Evolutionary conservation across 495 filamentous ascomycete genomes (phyloP).

Genomic region (Penicillium parvum): DNA sequence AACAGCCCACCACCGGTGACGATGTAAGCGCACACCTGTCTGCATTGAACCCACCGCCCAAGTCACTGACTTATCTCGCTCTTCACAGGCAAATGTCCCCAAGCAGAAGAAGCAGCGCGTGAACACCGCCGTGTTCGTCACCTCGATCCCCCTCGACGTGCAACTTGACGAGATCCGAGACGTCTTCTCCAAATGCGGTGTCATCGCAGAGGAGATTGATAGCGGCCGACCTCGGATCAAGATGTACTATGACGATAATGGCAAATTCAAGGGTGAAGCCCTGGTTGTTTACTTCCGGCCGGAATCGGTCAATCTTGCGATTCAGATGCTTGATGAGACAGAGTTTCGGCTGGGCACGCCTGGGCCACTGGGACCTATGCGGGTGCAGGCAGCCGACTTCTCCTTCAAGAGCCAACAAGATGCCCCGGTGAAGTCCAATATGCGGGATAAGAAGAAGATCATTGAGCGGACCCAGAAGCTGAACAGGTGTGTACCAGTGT

Average conservation of each 20-base stretch:
- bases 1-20: slow-evolving; percentile 46
- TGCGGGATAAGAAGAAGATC: slow-evolving; percentile 73
- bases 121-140: slow-evolving; percentile 90
- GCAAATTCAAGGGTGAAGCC: slow-evolving; percentile 87
- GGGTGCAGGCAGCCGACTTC: slow-evolving; percentile 77
- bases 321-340: slow-evolving; percentile 87
- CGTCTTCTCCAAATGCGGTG: slow-evolving; percentile 81
- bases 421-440: slow-evolving; percentile 49
- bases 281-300: slow-evolving; percentile 92
- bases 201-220: slow-evolving; percentile 93
- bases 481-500: slow-evolving; percentile 49
- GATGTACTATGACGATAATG: slow-evolving; percentile 79
- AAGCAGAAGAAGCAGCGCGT: slow-evolving; percentile 61
- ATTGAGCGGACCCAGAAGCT: slow-evolving; percentile 84
- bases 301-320: slow-evolving; percentile 82
- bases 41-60: too few species aligned
- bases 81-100: slow-evolving; percentile 35
- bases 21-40: slow-evolving; percentile 47
- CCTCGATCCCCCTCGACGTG: slow-evolving; percentile 73
- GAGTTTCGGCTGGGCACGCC: slow-evolving; percentile 65
- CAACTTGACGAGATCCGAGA: slow-evolving; percentile 74
- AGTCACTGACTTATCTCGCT: neutral
- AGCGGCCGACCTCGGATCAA: slow-evolving; percentile 81
- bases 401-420: slow-evolving; percentile 77
- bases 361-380: slow-evolving; percentile 60